phyloP scores from a whole-genome alignment of 148 eudicot genomes.

The Spergularia marina region DNA sequence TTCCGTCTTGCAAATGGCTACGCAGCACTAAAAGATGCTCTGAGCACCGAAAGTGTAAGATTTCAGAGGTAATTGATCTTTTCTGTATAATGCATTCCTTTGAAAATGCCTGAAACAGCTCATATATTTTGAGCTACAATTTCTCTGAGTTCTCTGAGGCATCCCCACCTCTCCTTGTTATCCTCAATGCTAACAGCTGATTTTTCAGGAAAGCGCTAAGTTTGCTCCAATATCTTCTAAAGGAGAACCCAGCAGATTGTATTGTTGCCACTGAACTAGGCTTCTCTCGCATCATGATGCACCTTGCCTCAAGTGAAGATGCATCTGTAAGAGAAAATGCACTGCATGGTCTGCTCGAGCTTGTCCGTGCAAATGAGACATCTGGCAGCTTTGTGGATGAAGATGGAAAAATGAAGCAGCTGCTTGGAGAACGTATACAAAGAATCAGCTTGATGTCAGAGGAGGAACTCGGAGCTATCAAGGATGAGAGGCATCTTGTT shows the following conservation, averaged over 20 bases:
- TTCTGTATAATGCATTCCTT: background rate
- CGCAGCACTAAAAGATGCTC: conserved; percentile 79
- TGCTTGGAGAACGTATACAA: conserved; percentile 61
- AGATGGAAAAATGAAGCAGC: conserved; percentile 62
- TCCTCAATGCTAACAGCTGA: background rate
- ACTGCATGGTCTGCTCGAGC: conserved; percentile 67
- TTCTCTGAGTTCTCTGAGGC: background rate
- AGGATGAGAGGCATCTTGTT: conserved; percentile 79
- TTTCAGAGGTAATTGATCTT: conserved; percentile 62
- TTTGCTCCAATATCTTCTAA: conserved; percentile 72
- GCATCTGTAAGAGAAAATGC: conserved; percentile 80
- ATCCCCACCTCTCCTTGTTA: background rate
- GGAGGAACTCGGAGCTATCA: conserved; percentile 67
- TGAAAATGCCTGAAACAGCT: background rate
- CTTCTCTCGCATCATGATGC: conserved; percentile 71
- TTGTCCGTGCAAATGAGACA: conserved; percentile 35
- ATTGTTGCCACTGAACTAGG: conserved; percentile 61
- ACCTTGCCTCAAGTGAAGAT: conserved; percentile 76
- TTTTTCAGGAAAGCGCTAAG: conserved; percentile 90
- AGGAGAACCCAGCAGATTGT: conserved; percentile 60
- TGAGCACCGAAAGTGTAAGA: conserved; percentile 65
- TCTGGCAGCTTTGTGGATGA: conserved; percentile 36
- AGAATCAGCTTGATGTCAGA: conserved; percentile 65
- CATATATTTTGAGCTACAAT: background rate
- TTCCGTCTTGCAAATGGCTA: conserved; percentile 94